phyloP scores from a whole-genome alignment of 495 filamentous ascomycete genomes.

The Tuber magnatum region DNA sequence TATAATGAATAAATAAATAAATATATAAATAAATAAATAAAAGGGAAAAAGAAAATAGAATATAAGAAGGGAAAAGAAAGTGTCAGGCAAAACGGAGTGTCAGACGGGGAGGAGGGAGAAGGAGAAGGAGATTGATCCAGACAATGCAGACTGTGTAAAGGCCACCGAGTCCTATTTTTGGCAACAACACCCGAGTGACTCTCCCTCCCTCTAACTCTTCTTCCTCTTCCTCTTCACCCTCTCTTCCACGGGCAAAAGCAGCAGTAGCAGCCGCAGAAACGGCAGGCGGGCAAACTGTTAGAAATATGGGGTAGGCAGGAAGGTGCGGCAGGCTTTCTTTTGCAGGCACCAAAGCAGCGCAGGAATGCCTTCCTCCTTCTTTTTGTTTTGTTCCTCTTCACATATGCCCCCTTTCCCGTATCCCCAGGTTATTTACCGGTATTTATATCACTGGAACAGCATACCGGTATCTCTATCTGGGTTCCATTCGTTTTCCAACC shows the following conservation, averaged over 20 bases:
- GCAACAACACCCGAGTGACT: neutral
- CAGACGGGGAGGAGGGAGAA: neutral
- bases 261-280: neutral
- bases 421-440: neutral
- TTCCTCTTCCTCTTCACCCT: neutral
- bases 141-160: neutral
- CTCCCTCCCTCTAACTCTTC: neutral
- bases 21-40: neutral
- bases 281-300: neutral
- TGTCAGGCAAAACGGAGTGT: constrained; percentile 6
- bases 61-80: neutral
- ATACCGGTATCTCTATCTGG: constrained; percentile 4
- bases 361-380: neutral
- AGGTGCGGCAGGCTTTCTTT: neutral
- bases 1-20: constrained; percentile 4
- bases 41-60: neutral
- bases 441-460: constrained; percentile 5
- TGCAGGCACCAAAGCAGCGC: neutral
- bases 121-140: neutral
- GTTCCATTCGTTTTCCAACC: neutral
- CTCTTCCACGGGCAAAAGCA: constrained; percentile 3
- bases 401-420: neutral
- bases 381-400: neutral
- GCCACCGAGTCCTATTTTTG: neutral
- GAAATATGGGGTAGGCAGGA: neutral